Conservation (phyloP, 345 rosid species). For the Kandelia obovata region DNA sequence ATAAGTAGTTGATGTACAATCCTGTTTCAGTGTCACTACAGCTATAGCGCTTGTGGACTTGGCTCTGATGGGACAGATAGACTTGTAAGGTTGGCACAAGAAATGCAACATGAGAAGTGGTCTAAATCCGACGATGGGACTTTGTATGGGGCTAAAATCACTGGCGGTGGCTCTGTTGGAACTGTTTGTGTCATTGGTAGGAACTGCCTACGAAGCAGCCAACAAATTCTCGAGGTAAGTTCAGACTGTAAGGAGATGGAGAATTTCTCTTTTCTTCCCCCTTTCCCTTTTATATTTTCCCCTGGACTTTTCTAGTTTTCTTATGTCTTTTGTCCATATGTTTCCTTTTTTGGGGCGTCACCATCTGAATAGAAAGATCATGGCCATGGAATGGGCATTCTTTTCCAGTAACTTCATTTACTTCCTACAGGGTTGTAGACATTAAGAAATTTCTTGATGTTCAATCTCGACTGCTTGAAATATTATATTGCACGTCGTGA, state of each 20-base stretch:
- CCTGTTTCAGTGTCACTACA: conserved; percentile 81
- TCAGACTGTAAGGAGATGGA: too few species aligned
- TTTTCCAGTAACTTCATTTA: too few species aligned
- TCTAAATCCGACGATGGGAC: conserved; percentile 55
- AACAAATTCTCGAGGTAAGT: conserved; percentile 74
- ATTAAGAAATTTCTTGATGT: too few species aligned
- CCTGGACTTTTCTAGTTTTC: too few species aligned
- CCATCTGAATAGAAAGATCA: too few species aligned
- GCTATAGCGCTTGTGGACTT: conserved; percentile 92
- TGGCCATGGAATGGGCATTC: too few species aligned
- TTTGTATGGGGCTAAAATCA: conserved; percentile 92
- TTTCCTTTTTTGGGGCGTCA: too few species aligned
- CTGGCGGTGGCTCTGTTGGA: conserved; percentile 98
- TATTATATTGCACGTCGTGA: not conserved
- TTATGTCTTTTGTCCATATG: too few species aligned
- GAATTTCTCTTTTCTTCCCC: not conserved
- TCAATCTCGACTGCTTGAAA: too few species aligned
- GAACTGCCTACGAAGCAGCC: conserved; percentile 75
- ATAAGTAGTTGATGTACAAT: not conserved
- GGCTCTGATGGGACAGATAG: conserved; percentile 92
- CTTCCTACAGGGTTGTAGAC: too few species aligned
- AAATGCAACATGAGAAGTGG: conserved; percentile 65
- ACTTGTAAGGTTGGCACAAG: conserved; percentile 83
- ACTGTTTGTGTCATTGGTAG: conserved; percentile 83
- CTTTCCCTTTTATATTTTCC: too few species aligned